Evolutionary conservation across 2,329 filamentous ascomycete genomes (phyloP).

Genomic region (Didymella keratinophila): DNA sequence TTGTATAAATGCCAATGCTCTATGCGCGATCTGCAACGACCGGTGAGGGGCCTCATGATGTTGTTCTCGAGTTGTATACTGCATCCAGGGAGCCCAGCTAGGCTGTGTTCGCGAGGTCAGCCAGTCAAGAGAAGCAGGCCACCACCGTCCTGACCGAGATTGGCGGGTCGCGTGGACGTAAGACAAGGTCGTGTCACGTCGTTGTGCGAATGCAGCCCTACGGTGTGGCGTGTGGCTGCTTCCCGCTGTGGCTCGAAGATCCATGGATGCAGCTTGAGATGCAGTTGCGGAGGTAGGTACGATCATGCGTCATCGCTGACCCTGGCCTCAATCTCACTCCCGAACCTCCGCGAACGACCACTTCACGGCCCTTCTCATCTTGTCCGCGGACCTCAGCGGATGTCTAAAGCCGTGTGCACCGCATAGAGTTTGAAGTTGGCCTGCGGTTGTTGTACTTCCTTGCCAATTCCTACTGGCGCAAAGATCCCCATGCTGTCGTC

Average conservation of each 20-base stretch:
- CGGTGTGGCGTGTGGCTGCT: constrained; percentile 9
- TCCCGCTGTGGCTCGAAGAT: constrained; percentile 5
- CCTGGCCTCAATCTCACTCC: constrained; percentile 1
- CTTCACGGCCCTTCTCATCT: constrained; percentile 10
- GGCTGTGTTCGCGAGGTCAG: constrained; percentile 6
- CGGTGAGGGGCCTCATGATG: background rate
- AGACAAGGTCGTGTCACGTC: background rate
- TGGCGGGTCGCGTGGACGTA: background rate
- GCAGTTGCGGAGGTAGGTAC: constrained; percentile 7
- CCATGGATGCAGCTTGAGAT: background rate
- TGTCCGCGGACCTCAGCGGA: constrained; percentile 22
- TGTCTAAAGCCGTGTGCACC: constrained; percentile 17
- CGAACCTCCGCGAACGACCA: constrained; percentile 13
- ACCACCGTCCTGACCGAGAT: constrained; percentile 3
- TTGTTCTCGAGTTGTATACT: background rate
- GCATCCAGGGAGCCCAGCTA: constrained; percentile 5
- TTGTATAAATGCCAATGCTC: background rate
- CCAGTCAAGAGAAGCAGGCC: background rate
- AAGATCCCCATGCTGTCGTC: constrained; percentile 14
- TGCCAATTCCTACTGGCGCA: background rate
- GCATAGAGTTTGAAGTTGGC: background rate
- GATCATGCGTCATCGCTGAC: constrained; percentile 18
- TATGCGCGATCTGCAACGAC: constrained; percentile 2
- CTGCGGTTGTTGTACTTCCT: background rate
- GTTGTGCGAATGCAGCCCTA: background rate